phyloP scores from a whole-genome alignment of 352 stramenopile species.

The Phytophthora palmivora region DNA sequence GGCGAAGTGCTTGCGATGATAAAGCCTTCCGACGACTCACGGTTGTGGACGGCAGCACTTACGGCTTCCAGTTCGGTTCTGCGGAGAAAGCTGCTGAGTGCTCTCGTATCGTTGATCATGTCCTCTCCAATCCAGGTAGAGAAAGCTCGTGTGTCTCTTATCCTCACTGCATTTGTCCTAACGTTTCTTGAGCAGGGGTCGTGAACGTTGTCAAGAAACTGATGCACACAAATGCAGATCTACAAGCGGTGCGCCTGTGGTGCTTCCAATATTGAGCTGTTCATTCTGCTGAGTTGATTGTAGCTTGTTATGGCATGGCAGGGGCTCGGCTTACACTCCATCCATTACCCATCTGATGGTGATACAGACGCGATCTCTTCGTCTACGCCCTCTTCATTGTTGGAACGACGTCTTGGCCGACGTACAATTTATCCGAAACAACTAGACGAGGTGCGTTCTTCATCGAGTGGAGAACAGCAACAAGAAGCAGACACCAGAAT shows the following conservation, averaged over 20 bases:
- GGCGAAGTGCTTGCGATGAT: slow-evolving; percentile 30
- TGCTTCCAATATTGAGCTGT: not conserved
- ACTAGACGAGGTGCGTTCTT: slow-evolving; percentile 1
- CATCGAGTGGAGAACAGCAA: not conserved
- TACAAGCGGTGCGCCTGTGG: slow-evolving; percentile 20
- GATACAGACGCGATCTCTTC: slow-evolving; percentile 12
- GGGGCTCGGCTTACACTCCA: slow-evolving; percentile 30
- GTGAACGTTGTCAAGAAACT: slow-evolving; percentile 28
- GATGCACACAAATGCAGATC: slow-evolving; percentile 25
- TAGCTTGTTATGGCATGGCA: slow-evolving; percentile 39
- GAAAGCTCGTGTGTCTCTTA: not conserved
- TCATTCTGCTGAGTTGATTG: not conserved
- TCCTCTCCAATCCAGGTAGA: slow-evolving; percentile 57
- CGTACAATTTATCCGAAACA: slow-evolving; percentile 20
- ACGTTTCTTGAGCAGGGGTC: slow-evolving; percentile 6
- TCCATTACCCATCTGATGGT: slow-evolving; percentile 3
- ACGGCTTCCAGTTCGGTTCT: slow-evolving; percentile 60
- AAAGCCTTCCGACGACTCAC: slow-evolving; percentile 51
- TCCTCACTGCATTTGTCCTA: not conserved
- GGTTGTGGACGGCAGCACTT: slow-evolving; percentile 39
- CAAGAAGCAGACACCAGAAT: not conserved
- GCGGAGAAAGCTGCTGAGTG: slow-evolving; percentile 52
- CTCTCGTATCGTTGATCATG: slow-evolving; percentile 51
- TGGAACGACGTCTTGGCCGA: not conserved
- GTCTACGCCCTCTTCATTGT: not conserved